A percentile compares a stretch with the other conserved stretches of the same genome.
Evolutionary conservation across 352 stramenopile genomes (phyloP).

Genomic region (Aphanomyces stellatus): DNA sequence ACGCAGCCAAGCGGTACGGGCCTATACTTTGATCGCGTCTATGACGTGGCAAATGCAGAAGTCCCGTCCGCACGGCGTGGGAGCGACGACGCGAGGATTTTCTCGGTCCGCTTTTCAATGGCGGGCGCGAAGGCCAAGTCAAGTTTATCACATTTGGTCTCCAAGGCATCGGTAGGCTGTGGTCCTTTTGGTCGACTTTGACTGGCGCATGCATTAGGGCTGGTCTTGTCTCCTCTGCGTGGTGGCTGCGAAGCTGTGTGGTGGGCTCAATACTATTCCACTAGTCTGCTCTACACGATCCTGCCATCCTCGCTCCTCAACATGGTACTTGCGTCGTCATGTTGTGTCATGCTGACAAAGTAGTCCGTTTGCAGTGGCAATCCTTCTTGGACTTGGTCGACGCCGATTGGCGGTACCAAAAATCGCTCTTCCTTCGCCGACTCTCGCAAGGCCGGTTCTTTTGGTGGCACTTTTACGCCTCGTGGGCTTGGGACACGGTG

Average conservation of each 20-base stretch:
- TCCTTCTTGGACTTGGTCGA: background rate
- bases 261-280: background rate
- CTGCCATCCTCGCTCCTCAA: background rate
- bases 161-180: constrained; percentile 4
- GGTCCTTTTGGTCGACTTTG: background rate
- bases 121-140: background rate
- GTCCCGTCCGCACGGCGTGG: background rate
- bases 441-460: constrained; percentile 18
- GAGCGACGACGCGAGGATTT: constrained; percentile 11
- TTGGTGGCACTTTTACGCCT: constrained; percentile 16
- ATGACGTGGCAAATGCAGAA: background rate
- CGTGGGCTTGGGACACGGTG: background rate
- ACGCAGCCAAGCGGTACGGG: constrained; percentile 2
- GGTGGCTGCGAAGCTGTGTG: background rate
- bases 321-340: background rate
- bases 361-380: constrained; percentile 8
- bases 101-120: constrained; percentile 13
- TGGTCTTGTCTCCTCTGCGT: constrained; percentile 17
- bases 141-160: background rate
- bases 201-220: background rate
- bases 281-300: background rate
- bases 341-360: background rate
- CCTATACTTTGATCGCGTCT: background rate
- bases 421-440: constrained; percentile 4
- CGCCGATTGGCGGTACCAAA: constrained; percentile 7